Evolutionary conservation across 2,329 filamentous ascomycete species (phyloP).

Genomic region (Fusarium verrucosum): DNA sequence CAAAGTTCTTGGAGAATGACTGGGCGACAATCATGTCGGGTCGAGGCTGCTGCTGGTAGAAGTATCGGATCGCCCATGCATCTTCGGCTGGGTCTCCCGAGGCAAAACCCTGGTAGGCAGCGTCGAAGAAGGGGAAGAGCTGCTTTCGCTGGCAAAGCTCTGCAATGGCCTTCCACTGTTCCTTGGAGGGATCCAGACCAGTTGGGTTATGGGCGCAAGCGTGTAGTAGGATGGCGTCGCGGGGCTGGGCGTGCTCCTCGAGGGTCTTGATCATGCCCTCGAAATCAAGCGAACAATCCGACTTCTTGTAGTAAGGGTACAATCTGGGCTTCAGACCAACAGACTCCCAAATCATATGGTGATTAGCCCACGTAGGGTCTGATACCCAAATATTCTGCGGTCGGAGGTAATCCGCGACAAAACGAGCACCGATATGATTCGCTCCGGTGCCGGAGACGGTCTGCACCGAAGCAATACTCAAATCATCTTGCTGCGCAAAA

Average conservation of each 20-base stretch:
- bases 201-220: slow-evolving; percentile 98
- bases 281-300: slow-evolving; percentile 90
- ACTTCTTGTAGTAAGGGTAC: slow-evolving; percentile 92
- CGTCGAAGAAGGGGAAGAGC: slow-evolving; percentile 98
- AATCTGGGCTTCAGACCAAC: slow-evolving; percentile 78
- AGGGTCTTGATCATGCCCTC: slow-evolving; percentile 82
- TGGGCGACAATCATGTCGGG: slow-evolving; percentile 88
- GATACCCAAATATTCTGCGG: slow-evolving; percentile 86
- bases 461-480: slow-evolving; percentile 69
- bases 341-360: slow-evolving; percentile 97
- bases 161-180: slow-evolving; percentile 94
- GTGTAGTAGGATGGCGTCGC: slow-evolving; percentile 88
- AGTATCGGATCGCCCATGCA: slow-evolving; percentile 89
- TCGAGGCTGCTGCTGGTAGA: slow-evolving; percentile 69
- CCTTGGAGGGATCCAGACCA: slow-evolving; percentile 89
- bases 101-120: slow-evolving; percentile 96
- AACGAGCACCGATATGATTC: slow-evolving; percentile 89
- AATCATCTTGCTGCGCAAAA: slow-evolving; percentile 25
- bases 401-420: slow-evolving; percentile 89
- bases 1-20: slow-evolving; percentile 97
- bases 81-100: slow-evolving; percentile 87
- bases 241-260: slow-evolving; percentile 70
- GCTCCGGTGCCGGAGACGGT: slow-evolving; percentile 98
- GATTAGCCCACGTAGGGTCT: slow-evolving; percentile 96
- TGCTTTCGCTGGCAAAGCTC: slow-evolving; percentile 75